Evolutionary conservation across 2,329 filamentous ascomycete genomes (phyloP).

Genomic region (Microdochium bolleyi): DNA sequence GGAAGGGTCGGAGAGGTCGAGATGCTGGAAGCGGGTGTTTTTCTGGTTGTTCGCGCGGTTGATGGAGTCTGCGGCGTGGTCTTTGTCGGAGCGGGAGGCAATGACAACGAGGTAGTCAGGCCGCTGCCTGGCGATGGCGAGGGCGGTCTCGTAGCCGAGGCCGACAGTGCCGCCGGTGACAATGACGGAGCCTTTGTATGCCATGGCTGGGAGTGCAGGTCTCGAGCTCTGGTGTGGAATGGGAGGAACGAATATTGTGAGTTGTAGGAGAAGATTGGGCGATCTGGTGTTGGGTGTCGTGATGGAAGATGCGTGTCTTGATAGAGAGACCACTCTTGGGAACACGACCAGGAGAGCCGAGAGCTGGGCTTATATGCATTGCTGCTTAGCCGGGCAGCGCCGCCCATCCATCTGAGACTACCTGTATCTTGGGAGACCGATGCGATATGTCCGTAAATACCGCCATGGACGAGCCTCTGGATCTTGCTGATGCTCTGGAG

Average conservation of each 20-base stretch:
- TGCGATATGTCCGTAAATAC: neutral
- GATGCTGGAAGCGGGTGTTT: constrained; percentile 30
- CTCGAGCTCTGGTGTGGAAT: neutral
- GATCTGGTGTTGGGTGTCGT: neutral
- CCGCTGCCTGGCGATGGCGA: constrained; percentile 27
- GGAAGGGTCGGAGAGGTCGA: constrained; percentile 31
- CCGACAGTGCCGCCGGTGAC: constrained; percentile 36
- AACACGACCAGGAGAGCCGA: too few relatives aligned
- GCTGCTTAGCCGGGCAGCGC: too few relatives aligned
- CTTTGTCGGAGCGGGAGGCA: constrained; percentile 30
- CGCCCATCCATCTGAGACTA: too few relatives aligned
- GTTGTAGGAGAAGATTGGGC: neutral
- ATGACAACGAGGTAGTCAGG: constrained; percentile 33
- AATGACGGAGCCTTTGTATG: constrained; percentile 16
- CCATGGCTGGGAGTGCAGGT: neutral
- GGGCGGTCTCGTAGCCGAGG: constrained; percentile 32
- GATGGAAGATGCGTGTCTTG: too few relatives aligned
- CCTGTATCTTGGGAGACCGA: too few relatives aligned
- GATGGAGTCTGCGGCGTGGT: constrained; percentile 31
- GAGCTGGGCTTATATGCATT: too few relatives aligned
- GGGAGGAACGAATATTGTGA: neutral
- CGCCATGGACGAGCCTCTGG: too few relatives aligned
- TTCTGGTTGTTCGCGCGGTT: constrained; percentile 28
- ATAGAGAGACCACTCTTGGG: too few relatives aligned
- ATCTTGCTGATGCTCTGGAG: too few relatives aligned